Base-by-base conservation (phyloP, 192 early-diverging fungal genomes). In the Mortierella claussenii region DNA sequence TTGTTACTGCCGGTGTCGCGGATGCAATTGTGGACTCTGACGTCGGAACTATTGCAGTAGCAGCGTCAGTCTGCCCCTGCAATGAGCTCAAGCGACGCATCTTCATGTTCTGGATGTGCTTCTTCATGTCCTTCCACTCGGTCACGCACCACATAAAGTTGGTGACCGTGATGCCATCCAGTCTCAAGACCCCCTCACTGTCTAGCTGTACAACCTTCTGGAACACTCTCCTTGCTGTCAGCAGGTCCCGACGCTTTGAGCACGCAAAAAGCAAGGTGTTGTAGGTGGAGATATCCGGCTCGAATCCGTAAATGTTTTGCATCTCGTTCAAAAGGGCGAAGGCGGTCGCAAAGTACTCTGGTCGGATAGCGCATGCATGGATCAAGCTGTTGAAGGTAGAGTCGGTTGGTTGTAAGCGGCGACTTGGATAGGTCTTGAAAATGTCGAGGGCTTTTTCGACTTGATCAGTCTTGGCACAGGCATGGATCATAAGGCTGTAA, bases 391-490 rank as follows among this genome's bases (percentile, higher is more conserved):
- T 97, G 68, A 93, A 97, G 1, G 96, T 97, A 0, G 92, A 88
- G 28, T 91, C 90, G 0, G 93, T 96, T 1, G 92, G 90, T 12
- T 83, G 82, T 21, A 97, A 79, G 9, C 81, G 74, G 11, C 86
- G 85, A 50, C 59, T 68, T 20, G 89, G 78, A 92, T 98, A 97
- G 63, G 97, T 93, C 57, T 89, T 86, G 82, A 96, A 97, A 47
- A 99, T 80, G 62, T 96, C 93, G 53, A 99, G 85, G 8, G 97
- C 97, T 37, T 84, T 81, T 65, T 99, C 97, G n/a, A 92, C 90
- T 52, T 97, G 88, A 40, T 87, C 85, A 31, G 87, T 89, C 69
- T 90, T 88, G 8, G 94, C 90, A 65, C 96, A 97, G 1, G 95
- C 94, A 62, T 92, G 89, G 36, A 99, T 94, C 96, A 99, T 97